Evolutionary conservation across 257 asterid species (phyloP), one percentile per base, ranked within the genome.

Genomic region (Sherardia arvensis): DNA sequence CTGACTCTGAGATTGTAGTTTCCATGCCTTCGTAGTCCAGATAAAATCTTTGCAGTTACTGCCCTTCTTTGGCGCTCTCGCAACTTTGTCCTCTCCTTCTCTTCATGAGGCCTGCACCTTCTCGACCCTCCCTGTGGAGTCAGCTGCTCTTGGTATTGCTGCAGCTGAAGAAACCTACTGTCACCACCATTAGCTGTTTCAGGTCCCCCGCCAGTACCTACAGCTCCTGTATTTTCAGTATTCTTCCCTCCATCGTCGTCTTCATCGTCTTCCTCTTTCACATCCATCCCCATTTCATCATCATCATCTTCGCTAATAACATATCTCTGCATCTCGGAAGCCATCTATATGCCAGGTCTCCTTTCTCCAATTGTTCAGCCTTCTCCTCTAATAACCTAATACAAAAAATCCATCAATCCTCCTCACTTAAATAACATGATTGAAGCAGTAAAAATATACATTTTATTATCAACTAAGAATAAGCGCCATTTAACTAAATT

Each of bases 61-160:
- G 99, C 99, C 74, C 99, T 84, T 28, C 99, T 86, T 64, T 92
- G 99, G 30, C 99, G 81, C 80, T 92, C 99, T 61, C 99, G 80
- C 56, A 92, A 81, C 83, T 92, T 92, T 25, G 99, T 92, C 67
- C 99, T 81, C 80, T 92, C 99, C 86, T 92, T 92, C 83, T 92
- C 99, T 73, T 92, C 99, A 53, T 82, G 81, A 29, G 99, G 99
- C 79, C 97, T 81, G 76, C 91, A 90, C 83, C 97, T 85, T 66
- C 97, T 81, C 45, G 78, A 30, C 71, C 91, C 95, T 65, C 80
- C 94, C 70, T 78, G 95, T 6, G 91, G 83, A 67, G 87, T 85
- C n/a, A 74, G 79, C 71, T 71, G 96, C 74, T 89, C 95, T 30
- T 80, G 93, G 74, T 83, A 87, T 66, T 78, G 89, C 69, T 83